Evolutionary conservation across 495 filamentous ascomycete species (phyloP).

Genomic region (Parmelia sp.): DNA sequence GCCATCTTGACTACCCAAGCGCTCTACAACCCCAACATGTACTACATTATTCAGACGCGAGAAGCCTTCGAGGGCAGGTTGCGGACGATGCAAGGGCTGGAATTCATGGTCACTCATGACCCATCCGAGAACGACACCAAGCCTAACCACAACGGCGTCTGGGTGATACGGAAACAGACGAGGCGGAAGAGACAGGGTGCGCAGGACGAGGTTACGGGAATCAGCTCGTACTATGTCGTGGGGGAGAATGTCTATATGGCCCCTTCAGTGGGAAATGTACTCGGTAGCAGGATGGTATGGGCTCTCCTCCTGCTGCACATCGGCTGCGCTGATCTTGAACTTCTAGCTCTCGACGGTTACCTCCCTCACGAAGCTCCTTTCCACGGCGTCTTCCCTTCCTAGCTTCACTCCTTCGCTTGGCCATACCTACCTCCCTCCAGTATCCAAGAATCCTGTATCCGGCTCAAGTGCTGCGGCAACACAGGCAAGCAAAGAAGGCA

Average conservation of each 20-base stretch:
- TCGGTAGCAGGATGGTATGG: constrained; percentile 68
- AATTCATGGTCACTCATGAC: constrained; percentile 74
- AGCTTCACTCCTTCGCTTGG: constrained; percentile 68
- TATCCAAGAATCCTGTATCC: constrained; percentile 34
- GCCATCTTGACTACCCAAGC: constrained; percentile 69
- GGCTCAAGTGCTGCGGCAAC: constrained; percentile 30
- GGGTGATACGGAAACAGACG: constrained; percentile 88
- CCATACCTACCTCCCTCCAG: constrained; percentile 61
- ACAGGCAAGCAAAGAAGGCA: constrained; percentile 49
- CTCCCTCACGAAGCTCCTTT: constrained; percentile 62
- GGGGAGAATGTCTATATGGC: constrained; percentile 88
- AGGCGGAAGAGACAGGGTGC: constrained; percentile 51
- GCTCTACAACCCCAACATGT: constrained; percentile 59
- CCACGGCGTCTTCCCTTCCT: constrained; percentile 54
- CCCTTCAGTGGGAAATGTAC: constrained; percentile 67
- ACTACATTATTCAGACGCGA: constrained; percentile 58
- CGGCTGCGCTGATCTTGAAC: constrained; percentile 28
- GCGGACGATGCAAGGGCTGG: constrained; percentile 71
- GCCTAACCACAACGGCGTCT: constrained; percentile 58
- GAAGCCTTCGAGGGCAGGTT: constrained; percentile 73
- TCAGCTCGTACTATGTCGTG: constrained; percentile 76
- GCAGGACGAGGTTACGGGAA: constrained; percentile 64
- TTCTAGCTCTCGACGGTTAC: constrained; percentile 53
- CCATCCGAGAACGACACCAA: constrained; percentile 57
- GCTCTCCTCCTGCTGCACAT: neutral